Evolutionary conservation across 1,139 yeast genomes (phyloP).

Genomic region (Eremothecium coryli): DNA sequence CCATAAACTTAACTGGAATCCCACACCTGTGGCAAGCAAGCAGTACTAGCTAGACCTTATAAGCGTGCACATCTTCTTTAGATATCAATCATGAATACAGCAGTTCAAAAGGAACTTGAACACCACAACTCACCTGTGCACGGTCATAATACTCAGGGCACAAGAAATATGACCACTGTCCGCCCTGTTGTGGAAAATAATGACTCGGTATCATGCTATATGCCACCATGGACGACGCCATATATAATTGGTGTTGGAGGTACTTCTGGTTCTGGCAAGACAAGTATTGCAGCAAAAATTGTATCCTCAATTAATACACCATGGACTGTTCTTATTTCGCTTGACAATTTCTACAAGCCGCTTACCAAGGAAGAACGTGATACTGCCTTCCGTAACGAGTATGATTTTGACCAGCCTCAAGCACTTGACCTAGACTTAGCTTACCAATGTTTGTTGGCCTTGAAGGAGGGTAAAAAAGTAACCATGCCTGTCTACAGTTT

Average conservation of each 20-base stretch:
- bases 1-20: no score
- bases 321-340: slow-evolving; percentile 86
- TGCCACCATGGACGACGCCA: slow-evolving; percentile 95
- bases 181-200: not conserved
- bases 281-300: slow-evolving; percentile 79
- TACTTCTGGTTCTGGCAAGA: slow-evolving; percentile 89
- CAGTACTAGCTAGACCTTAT: no score
- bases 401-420: slow-evolving; percentile 79
- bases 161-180: slow-evolving; percentile 1
- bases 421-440: slow-evolving; percentile 73
- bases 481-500: slow-evolving; percentile 85
- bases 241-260: slow-evolving; percentile 94
- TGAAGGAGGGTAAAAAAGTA: slow-evolving; percentile 56
- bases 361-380: slow-evolving; percentile 50
- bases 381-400: slow-evolving; percentile 56
- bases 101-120: no score
- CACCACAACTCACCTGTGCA: no score
- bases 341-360: slow-evolving; percentile 86
- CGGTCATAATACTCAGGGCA: not conserved
- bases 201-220: slow-evolving; percentile 32
- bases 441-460: slow-evolving; percentile 49
- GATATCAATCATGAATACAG: no score
- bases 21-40: no score
- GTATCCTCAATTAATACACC: slow-evolving; percentile 79
- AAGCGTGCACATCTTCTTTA: no score